Evolutionary conservation across 805 yeast species (phyloP), one percentile per base, ranked within the genome.

Genomic region (Saccharomycopsis fodiens): DNA sequence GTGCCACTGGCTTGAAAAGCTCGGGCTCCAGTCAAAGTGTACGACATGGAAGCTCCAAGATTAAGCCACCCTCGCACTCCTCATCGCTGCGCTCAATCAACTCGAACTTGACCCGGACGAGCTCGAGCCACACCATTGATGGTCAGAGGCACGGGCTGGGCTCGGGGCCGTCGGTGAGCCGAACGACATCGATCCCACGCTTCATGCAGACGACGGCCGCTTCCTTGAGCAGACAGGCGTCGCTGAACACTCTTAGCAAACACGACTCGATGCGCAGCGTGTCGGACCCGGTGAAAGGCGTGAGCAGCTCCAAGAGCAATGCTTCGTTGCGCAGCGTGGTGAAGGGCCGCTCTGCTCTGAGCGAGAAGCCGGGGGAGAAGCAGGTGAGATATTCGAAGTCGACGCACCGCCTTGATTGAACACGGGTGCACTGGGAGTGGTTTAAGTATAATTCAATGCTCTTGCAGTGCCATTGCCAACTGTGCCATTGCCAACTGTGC

Each of bases 131-230:
- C 29, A 25, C 29, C 6, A 25, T 25, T 10, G 29, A 25, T 10
- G 29, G 29, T 7, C 36, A 32, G 20, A 32, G 15, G 20, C 20
- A 10, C 5, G 13, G n/a, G n/a, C 32, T 29, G 32, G n/a, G n/a
- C n/a, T 29, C n/a, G 32, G n/a, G n/a, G 8, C 20, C 6, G n/a
- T 15, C 32, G 31, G 20, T 45, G 21, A n/a, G 34, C 12, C 41
- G 27, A 35, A 45, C 41, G 23, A 25, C 36, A 4, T 45, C 49
- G 13, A 31, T 47, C 4, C 51, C 51, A 27, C 40, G 43, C 8
- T 47, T 47, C 17, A 31, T 39, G 4, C 45, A 47, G 29, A 47
- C 51, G 8, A 47, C 51, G 4, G 51, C 44, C 12, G 42, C 51
- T 16, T 47, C 51, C 2, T 30, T 47, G 8, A 47, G 48, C 30